Evolutionary conservation across 1,284 basidiomycete genomes (phyloP), one percentile per base, ranked within the genome.

Genomic region (Sporisorium exsertum): DNA sequence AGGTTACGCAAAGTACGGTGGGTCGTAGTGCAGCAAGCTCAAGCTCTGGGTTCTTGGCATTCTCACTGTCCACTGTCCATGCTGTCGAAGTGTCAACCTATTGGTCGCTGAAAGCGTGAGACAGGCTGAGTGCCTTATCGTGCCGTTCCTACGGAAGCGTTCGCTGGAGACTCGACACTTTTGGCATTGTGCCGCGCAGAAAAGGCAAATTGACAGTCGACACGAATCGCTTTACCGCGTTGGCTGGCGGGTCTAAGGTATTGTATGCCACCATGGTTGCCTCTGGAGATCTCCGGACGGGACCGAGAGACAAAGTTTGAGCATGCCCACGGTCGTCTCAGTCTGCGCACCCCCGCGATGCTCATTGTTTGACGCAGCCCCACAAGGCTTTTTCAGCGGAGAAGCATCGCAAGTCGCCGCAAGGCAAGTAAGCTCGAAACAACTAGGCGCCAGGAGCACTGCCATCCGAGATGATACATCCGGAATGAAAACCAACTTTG

Each of bases 391-490:
- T 37, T 29, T 15, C 13, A 12, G 15, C 16, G n/a, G n/a, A n/a
- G n/a, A n/a, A n/a, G 5, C 5, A 49, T 20, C 50, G 55, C 54
- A 67, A 50, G 18, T 56, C 46, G 53, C 57, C 61, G 46, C 37
- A 29, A 7, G 18, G 22, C 37, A 47, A 49, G 50, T 18, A 40
- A 51, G 24, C 33, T 29, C 45, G 22, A 33, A 9, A 5, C 18
- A 8, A 8, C 15, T 9, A 16, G 26, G 3, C 43, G 50, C 24
- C 54, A 54, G 58, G 56, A 68, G 35, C 65, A 47, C 57, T 32
- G 26, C 49, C 54, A 37, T 43, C 58, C 63, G 62, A 56, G 12
- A 6, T 57, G 63, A 61, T 58, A 55, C 63, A 62, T 27, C 63
- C 68, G 63, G 42, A 47, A 65, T 71, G 58, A 65, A 62, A 29